Base-by-base conservation (phyloP, 1,284 basidiomycete species). In the Naganishia sp. region DNA sequence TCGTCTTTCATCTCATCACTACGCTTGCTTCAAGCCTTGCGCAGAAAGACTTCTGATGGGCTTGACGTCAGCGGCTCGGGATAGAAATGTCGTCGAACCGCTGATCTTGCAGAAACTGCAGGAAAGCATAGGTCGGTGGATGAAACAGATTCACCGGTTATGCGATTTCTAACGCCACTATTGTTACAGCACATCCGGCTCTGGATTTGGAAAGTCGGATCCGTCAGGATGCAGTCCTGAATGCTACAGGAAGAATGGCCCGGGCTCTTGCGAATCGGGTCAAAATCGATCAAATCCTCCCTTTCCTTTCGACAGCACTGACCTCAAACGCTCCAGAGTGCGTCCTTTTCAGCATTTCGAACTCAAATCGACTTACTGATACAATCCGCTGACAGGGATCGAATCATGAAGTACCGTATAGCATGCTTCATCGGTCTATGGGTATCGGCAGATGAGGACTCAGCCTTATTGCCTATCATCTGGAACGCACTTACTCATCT, bases 401-500 rank as follows among this genome's bases (percentile, higher is more conserved):
- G 90, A 0, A 90, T 94, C 54, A 84, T 94, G 67, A 93, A 94
- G 78, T 86, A 92, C 23, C 85, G 92, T 49, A 89, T 94, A 68
- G 92, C 91, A 0, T 94, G 92, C 91, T 79, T 94, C 6, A 85
- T 95, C 50, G 92, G 92, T 15, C 89, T 88, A 82, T 92, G 90
- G 87, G 84, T 90, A 28, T 82, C 84, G 3, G 75, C 77, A 0
- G 77, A 81, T 5, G 87, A 90, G 63, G 83, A 85, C 68, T 87
- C 85, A 68, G 81, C 87, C 2, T 86, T 86, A 68, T 85, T 88
- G 6, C 72, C 84, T 3, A 80, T 84, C 56, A 81, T 92, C 11
- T 95, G 92, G 92, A 85, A 91, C 71, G 84, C 91, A 35, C 81
- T 95, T 0, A 81, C 89, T 5, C 85, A 90, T 72, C 83, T 94